These are phyloP conservation scores for Arabidopsis hybrid DNA, from an alignment of 441 rosid genomes.

Conservation along the genomic window DNA sequence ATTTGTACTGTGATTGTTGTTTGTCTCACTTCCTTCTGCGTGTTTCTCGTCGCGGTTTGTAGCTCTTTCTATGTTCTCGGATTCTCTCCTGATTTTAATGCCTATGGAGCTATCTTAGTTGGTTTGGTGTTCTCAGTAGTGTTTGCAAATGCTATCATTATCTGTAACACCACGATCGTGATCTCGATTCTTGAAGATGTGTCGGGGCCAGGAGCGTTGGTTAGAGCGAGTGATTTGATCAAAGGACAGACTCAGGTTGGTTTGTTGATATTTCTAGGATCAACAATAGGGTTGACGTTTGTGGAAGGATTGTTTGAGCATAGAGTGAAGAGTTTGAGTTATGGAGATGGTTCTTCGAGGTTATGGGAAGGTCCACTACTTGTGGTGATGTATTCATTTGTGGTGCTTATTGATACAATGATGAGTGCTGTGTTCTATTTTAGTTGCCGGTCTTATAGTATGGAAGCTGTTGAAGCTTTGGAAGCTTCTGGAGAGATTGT, in stretches of 20 bases:
- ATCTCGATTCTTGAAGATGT: conserved; percentile 88
- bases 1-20: conserved; percentile 62
- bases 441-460: conserved; percentile 71
- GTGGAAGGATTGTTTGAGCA: conserved; percentile 93
- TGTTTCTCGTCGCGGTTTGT: conserved; percentile 64
- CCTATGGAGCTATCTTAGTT: conserved; percentile 61
- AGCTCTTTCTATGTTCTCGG: conserved; percentile 63
- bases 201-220: conserved; percentile 77
- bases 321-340: conserved; percentile 82
- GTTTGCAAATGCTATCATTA: conserved; percentile 75
- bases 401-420: conserved; percentile 84
- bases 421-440: conserved; percentile 90
- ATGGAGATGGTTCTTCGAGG: conserved; percentile 94
- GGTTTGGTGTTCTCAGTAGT: conserved; percentile 80
- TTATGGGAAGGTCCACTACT: conserved; percentile 93
- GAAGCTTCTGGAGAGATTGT: conserved; percentile 40
- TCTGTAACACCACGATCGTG: conserved; percentile 80
- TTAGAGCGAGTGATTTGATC: conserved; percentile 67
- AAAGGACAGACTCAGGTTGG: conserved; percentile 95
- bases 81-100: conserved; percentile 60
- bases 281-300: conserved; percentile 81
- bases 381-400: conserved; percentile 86
- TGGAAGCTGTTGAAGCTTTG: conserved; percentile 43
- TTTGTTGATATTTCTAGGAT: conserved; percentile 78
- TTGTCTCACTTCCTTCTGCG: conserved; percentile 69